These are phyloP conservation scores for Stagonosporopsis cucurbitacearum DNA, from an alignment of 2,329 filamentous ascomycete genomes.

Conservation along the genomic window DNA sequence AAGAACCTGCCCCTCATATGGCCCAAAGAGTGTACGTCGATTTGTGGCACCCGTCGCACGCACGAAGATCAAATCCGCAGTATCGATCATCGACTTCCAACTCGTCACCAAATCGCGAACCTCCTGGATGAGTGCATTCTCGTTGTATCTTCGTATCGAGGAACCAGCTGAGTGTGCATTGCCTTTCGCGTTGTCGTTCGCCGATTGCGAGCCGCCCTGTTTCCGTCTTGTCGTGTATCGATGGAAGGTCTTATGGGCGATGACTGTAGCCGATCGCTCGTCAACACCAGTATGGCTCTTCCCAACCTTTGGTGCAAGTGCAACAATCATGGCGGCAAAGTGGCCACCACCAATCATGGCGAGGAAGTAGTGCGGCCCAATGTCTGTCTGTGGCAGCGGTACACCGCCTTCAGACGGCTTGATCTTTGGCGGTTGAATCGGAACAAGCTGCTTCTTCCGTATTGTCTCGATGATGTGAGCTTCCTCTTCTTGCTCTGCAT, in stretches of 20 bases:
- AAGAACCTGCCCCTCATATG: conserved; percentile 87
- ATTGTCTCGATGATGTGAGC: conserved; percentile 70
- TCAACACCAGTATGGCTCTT: conserved; percentile 74
- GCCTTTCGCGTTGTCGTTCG: conserved; percentile 93
- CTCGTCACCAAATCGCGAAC: conserved; percentile 79
- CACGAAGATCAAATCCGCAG: conserved; percentile 84
- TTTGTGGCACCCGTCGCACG: conserved; percentile 89
- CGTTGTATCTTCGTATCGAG: conserved; percentile 88
- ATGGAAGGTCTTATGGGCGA: conserved; percentile 98
- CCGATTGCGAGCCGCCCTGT: conserved; percentile 92
- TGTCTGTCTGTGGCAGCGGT: conserved; percentile 62
- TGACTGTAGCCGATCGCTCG: conserved; percentile 83
- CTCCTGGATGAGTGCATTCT: conserved; percentile 87
- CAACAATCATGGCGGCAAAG: conserved; percentile 95
- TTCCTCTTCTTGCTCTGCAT: conserved; percentile 70
- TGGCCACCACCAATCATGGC: conserved; percentile 99
- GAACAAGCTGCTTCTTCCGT: conserved; percentile 76
- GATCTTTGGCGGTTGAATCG: conserved; percentile 57
- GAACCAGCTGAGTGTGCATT: conserved; percentile 93
- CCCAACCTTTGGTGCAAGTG: conserved; percentile 78
- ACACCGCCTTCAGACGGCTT: conserved; percentile 64
- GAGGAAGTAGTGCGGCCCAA: conserved; percentile 86
- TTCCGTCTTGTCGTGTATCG: conserved; percentile 95
- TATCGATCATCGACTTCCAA: conserved; percentile 87
- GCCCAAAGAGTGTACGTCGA: conserved; percentile 83